A percentile compares a stretch with the other conserved stretches of the same genome.
phyloP scores from a whole-genome alignment of 176 grass and related monocot species.

The Olyra latifolia region DNA sequence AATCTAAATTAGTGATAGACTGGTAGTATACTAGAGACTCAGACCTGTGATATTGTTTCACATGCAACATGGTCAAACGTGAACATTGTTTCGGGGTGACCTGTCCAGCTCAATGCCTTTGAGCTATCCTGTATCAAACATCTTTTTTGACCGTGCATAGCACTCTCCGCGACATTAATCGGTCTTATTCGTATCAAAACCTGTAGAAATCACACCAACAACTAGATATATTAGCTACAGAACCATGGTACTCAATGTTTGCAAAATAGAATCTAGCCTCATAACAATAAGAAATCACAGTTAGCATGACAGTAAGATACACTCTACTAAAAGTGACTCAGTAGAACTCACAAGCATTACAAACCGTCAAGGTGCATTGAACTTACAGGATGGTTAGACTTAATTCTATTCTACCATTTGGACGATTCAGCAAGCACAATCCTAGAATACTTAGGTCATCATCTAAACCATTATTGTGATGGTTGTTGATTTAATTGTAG shows the following conservation, averaged over 20 bases:
- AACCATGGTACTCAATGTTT: not conserved
- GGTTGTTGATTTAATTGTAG: not conserved
- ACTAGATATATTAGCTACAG: not conserved
- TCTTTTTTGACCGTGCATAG: slow-evolving; percentile 47
- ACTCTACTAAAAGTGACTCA: not conserved
- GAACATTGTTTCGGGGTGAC: slow-evolving; percentile 77
- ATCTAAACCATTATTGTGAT: not conserved
- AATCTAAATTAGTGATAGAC: slow-evolving; percentile 13
- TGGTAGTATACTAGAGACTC: not conserved
- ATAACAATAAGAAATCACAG: no score
- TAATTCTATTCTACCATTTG: not conserved
- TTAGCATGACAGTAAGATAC: not conserved
- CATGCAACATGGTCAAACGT: slow-evolving; percentile 90
- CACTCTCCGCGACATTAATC: slow-evolving; percentile 56
- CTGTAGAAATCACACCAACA: slow-evolving; percentile 30
- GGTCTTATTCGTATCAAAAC: slow-evolving; percentile 76
- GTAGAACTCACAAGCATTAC: not conserved
- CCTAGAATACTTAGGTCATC: not conserved
- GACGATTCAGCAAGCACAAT: not conserved
- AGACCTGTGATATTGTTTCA: slow-evolving; percentile 83
- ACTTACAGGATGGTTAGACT: not conserved
- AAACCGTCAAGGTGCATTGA: not conserved
- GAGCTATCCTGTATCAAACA: slow-evolving; percentile 86
- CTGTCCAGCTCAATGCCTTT: slow-evolving; percentile 74
- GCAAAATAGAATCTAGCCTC: not conserved